These are phyloP conservation scores for Nannizzia gypsea DNA, from an alignment of 2,329 filamentous ascomycete genomes.

Conservation along the genomic window DNA sequence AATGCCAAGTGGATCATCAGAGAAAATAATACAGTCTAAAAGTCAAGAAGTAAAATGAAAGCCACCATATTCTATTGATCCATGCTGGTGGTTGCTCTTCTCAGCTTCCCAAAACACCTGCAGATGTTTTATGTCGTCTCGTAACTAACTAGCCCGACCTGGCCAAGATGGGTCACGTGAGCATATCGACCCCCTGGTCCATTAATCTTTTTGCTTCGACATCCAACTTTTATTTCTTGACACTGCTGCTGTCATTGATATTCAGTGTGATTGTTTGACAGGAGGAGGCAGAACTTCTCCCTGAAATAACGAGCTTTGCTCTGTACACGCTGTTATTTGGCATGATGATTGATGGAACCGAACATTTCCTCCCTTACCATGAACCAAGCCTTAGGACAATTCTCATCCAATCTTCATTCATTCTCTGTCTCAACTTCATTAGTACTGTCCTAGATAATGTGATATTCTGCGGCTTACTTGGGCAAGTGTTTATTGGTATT, in stretches of 20 bases:
- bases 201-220: background rate
- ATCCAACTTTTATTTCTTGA: background rate
- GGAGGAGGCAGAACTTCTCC: background rate
- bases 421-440: no score
- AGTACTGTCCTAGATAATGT: constrained; percentile 47
- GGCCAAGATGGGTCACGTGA: background rate
- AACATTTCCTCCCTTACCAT: constrained; percentile 43
- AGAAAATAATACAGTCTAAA: background rate
- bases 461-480: constrained; percentile 59
- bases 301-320: background rate
- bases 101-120: background rate
- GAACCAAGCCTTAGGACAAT: constrained; percentile 51
- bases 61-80: background rate
- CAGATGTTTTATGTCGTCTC: background rate
- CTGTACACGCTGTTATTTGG: background rate
- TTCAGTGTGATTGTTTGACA: no score
- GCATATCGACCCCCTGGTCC: background rate
- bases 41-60: background rate
- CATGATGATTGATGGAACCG: background rate
- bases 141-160: background rate
- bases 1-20: background rate
- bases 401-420: constrained; percentile 50
- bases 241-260: no score
- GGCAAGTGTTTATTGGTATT: constrained; percentile 59
- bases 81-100: background rate